Evolutionary conservation across 148 eudicot genomes (phyloP).

Genomic region (Pouteria glomerata): DNA sequence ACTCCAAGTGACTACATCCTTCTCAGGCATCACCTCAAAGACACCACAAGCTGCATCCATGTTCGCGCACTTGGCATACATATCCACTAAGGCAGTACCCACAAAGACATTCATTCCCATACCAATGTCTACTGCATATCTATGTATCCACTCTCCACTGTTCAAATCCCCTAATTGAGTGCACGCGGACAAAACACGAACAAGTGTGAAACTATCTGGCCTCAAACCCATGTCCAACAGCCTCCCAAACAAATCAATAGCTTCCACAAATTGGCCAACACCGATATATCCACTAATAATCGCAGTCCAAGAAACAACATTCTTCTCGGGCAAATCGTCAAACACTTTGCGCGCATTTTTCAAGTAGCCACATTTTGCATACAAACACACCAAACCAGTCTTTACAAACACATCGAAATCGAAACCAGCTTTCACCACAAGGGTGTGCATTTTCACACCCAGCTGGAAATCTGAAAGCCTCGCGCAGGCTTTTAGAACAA

Average conservation of each 20-base stretch:
- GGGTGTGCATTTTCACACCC: slow-evolving; percentile 3
- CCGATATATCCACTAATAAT: slow-evolving; percentile 11
- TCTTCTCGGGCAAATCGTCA: slow-evolving; percentile 5
- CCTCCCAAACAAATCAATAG: background rate
- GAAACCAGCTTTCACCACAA: slow-evolving; percentile 1
- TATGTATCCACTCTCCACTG: slow-evolving; percentile 3
- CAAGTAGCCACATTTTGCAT: slow-evolving; percentile 6
- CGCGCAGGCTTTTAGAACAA: slow-evolving; percentile 1
- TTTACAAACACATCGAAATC: slow-evolving; percentile 7
- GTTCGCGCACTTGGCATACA: slow-evolving; percentile 8
- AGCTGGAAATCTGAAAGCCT: slow-evolving; percentile 5
- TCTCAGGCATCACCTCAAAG: slow-evolving; percentile 3
- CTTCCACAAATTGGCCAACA: background rate
- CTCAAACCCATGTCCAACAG: slow-evolving; percentile 13
- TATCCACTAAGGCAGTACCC: slow-evolving; percentile 2
- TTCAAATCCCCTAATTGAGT: slow-evolving; percentile 1
- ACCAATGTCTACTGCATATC: background rate
- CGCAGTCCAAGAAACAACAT: slow-evolving; percentile 10
- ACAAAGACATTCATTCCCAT: slow-evolving; percentile 9
- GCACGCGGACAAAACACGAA: background rate
- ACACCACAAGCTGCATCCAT: slow-evolving; percentile 2
- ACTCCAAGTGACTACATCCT: slow-evolving; percentile 12
- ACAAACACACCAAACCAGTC: slow-evolving; percentile 13
- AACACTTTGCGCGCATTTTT: slow-evolving; percentile 1
- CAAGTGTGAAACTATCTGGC: slow-evolving; percentile 12